Evolutionary conservation across 2,329 filamentous ascomycete species (phyloP).

Genomic region (Fusarium sp.): DNA sequence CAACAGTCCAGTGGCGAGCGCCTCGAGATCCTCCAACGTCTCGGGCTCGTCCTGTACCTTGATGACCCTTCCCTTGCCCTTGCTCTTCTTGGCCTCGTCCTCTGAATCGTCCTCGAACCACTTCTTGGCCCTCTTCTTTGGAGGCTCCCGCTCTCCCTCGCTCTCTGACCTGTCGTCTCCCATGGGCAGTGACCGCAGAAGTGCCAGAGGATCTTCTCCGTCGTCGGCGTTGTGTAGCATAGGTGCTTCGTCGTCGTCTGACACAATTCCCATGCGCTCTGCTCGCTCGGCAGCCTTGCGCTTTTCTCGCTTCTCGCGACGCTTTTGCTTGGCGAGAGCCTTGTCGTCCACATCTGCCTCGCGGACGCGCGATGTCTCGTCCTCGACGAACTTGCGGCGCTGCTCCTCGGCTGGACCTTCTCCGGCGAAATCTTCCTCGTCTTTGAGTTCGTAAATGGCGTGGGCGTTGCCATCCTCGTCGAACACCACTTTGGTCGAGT

Average conservation of each 20-base stretch:
- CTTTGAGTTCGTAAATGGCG: constrained; percentile 88
- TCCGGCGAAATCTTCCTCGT: constrained; percentile 83
- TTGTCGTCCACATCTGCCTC: constrained; percentile 88
- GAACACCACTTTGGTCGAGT: constrained; percentile 87
- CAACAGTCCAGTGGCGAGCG: constrained; percentile 80
- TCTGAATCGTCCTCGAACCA: constrained; percentile 83
- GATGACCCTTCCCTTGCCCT: constrained; percentile 68
- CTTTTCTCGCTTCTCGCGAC: constrained; percentile 81
- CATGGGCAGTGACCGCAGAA: constrained; percentile 71
- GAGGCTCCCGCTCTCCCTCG: constrained; percentile 60
- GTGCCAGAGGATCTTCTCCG: constrained; percentile 61
- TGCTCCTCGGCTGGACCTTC: constrained; percentile 84
- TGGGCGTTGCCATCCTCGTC: constrained; percentile 92
- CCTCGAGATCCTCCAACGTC: constrained; percentile 84
- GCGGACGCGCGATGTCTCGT: constrained; percentile 79
- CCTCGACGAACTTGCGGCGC: constrained; percentile 82
- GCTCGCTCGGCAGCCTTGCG: constrained; percentile 74
- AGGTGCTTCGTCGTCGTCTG: constrained; percentile 49
- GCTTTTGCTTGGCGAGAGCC: constrained; percentile 82
- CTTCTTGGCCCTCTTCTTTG: constrained; percentile 77
- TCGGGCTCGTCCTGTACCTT: constrained; percentile 79
- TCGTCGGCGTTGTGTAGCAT: constrained; percentile 54
- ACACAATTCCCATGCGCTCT: constrained; percentile 53
- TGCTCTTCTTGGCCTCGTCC: constrained; percentile 56
- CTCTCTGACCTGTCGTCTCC: constrained; percentile 55